Conservation (phyloP, 169 alveolate genomes). For the Plasmodium coatneyi region DNA sequence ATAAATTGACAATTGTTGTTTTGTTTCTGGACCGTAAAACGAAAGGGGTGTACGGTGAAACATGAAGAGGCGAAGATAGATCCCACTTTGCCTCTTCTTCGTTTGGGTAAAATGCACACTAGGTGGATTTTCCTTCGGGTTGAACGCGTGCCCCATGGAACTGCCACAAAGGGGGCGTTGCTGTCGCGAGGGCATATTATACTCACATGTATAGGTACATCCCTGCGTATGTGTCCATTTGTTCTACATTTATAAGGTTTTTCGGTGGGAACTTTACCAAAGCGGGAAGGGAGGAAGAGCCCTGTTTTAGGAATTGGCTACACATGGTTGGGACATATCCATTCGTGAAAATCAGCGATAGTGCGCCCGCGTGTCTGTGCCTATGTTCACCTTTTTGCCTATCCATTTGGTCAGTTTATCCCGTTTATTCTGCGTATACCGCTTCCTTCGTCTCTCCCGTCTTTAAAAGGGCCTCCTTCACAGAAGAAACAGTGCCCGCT, state of each 20-base stretch:
- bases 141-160: neutral
- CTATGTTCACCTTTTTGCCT: neutral
- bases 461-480: neutral
- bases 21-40: neutral
- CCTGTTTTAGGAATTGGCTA: neutral
- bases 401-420: neutral
- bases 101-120: neutral
- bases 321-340: neutral
- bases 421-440: neutral
- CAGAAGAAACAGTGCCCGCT: neutral
- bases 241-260: neutral
- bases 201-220: neutral
- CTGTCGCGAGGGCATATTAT: neutral
- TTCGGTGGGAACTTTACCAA: neutral
- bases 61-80: neutral
- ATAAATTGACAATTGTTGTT: constrained; percentile 7
- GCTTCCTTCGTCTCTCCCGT: neutral
- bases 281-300: neutral
- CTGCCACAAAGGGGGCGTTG: neutral
- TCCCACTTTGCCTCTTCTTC: neutral
- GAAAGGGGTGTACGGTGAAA: neutral
- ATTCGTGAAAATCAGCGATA: neutral
- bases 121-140: neutral
- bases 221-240: neutral
- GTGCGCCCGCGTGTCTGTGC: neutral